Evolutionary conservation across 352 stramenopile species (phyloP).

Genomic region (Pythium insidiosum): DNA sequence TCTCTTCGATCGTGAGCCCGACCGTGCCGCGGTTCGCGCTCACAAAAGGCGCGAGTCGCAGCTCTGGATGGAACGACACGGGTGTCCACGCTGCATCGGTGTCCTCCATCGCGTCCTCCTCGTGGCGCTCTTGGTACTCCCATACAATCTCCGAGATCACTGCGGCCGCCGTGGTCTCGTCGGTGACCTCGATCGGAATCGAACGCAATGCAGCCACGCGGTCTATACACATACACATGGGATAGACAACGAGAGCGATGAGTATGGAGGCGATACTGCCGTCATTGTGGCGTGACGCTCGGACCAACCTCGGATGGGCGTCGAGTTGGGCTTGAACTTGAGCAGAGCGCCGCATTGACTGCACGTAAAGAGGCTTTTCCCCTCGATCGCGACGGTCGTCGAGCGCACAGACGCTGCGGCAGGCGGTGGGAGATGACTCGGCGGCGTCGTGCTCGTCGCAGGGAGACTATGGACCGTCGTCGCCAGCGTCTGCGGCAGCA

Average conservation of each 20-base stretch:
- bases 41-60: slow-evolving; percentile 37
- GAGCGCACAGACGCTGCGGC: too few species aligned
- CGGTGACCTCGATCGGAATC: slow-evolving; percentile 16
- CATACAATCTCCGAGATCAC: slow-evolving; percentile 18
- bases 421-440: too few species aligned
- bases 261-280: background rate
- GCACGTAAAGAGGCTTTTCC: slow-evolving; percentile 73
- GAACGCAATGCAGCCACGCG: slow-evolving; percentile 45
- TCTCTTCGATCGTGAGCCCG: slow-evolving; percentile 42
- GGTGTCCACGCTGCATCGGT: slow-evolving; percentile 19
- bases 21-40: slow-evolving; percentile 60
- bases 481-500: slow-evolving; percentile 9
- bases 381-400: slow-evolving; percentile 40
- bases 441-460: slow-evolving; percentile 9
- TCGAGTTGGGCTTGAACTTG: slow-evolving; percentile 52
- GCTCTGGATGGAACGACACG: slow-evolving; percentile 29
- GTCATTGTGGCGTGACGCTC: background rate
- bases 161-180: slow-evolving; percentile 2
- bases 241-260: too few species aligned
- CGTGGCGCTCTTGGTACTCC: slow-evolving; percentile 10
- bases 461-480: slow-evolving; percentile 4
- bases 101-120: background rate
- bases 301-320: slow-evolving; percentile 43
- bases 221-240: slow-evolving; percentile 19
- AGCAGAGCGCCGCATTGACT: slow-evolving; percentile 60